A percentile compares a stretch with the other conserved stretches of the same genome.
Conservation (phyloP, 2,329 filamentous ascomycete species). For the Fusarium foetens region DNA sequence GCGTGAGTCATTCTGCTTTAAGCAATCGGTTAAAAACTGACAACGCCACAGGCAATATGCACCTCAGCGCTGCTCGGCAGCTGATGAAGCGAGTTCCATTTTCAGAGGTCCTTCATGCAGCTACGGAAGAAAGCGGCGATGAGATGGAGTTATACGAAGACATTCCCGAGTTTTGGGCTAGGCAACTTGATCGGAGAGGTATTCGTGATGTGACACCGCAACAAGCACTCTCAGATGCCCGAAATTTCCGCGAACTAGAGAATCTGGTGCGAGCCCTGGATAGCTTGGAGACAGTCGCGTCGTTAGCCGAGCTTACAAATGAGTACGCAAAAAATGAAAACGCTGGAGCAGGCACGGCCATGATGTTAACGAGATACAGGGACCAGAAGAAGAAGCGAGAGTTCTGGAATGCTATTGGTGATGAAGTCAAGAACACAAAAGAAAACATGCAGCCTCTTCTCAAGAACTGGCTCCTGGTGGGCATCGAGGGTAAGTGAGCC, state of each 20-base stretch:
- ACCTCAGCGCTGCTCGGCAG: conserved; percentile 64
- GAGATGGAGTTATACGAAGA: conserved; percentile 54
- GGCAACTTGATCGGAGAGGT: conserved; percentile 50
- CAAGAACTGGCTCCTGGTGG: conserved; percentile 69
- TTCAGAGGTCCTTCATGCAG: conserved; percentile 57
- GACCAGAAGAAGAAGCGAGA: conserved; percentile 55
- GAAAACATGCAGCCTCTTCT: conserved; percentile 70
- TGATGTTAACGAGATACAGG: conserved; percentile 45
- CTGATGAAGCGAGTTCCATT: conserved; percentile 64
- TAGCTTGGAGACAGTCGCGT: conserved; percentile 72
- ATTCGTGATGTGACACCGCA: conserved; percentile 52
- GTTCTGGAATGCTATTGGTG: conserved; percentile 65
- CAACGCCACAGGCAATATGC: conserved; percentile 55
- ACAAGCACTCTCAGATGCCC: conserved; percentile 64
- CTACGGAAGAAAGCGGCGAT: conserved; percentile 51
- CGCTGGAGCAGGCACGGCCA: neutral
- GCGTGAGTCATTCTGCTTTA: conserved; percentile 66
- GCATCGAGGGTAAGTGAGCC: conserved; percentile 62
- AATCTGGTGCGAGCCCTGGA: conserved; percentile 73
- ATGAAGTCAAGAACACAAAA: conserved; percentile 64
- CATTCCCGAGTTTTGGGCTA: conserved; percentile 52
- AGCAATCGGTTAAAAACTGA: conserved; percentile 11
- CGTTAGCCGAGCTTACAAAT: conserved; percentile 61
- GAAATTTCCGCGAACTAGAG: conserved; percentile 75
- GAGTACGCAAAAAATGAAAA: conserved; percentile 57